A percentile compares a stretch with the other conserved stretches of the same genome.
phyloP scores from a whole-genome alignment of 352 stramenopile genomes.

The Pythium sukuiense region DNA sequence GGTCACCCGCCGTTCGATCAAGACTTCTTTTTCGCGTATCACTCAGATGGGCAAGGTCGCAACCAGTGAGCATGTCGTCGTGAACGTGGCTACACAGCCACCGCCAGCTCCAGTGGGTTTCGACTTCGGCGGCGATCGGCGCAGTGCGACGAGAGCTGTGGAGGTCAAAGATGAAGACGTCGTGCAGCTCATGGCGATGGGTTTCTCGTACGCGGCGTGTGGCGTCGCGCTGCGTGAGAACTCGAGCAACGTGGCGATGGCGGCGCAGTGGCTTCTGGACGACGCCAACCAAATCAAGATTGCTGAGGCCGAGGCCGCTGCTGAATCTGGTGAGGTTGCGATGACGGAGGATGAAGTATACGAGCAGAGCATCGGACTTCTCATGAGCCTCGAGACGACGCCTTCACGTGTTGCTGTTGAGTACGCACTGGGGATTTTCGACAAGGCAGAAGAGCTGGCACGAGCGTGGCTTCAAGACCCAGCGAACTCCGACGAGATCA shows the following conservation, averaged over 20 bases:
- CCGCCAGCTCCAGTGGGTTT: conserved; percentile 40
- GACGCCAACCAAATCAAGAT: conserved; percentile 80
- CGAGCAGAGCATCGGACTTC: conserved; percentile 66
- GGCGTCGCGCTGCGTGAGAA: conserved; percentile 67
- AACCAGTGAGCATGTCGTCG: conserved; percentile 26
- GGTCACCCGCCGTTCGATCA: conserved; percentile 65
- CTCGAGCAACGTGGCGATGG: conserved; percentile 62
- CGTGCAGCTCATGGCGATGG: conserved; percentile 87
- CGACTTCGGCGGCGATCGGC: conserved; percentile 9
- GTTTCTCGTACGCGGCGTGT: conserved; percentile 86
- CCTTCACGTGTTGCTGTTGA: conserved; percentile 57
- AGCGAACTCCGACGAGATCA: conserved; percentile 62
- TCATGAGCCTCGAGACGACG: conserved; percentile 62
- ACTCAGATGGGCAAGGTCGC: conserved; percentile 22
- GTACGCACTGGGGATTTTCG: conserved; percentile 70
- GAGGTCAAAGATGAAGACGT: conserved; percentile 79
- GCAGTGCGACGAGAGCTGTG: conserved; percentile 13
- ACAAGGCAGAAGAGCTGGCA: conserved; percentile 60
- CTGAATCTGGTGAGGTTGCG: conserved; percentile 45
- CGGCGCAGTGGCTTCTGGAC: conserved; percentile 82
- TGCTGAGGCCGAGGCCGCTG: conserved; percentile 49
- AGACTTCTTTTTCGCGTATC: conserved; percentile 71
- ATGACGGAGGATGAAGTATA: conserved; percentile 63
- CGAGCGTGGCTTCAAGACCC: conserved; percentile 64
- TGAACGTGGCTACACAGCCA: conserved; percentile 34